Base-by-base conservation (phyloP, 164 flowering plant species). In the Nelumbo lutea region DNA sequence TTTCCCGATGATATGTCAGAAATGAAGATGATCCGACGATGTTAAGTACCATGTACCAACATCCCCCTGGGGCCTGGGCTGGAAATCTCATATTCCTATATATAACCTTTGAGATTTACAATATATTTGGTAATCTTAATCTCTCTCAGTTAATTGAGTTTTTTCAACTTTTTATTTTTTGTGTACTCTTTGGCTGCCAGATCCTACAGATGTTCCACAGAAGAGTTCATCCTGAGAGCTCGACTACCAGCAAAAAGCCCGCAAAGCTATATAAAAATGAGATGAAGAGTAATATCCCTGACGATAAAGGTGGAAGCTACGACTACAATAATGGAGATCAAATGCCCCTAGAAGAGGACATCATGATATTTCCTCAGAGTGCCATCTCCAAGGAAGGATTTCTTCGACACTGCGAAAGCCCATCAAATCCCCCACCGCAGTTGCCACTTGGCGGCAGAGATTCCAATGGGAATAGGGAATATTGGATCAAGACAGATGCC, bases 401-500 rank as follows among this genome's bases (percentile, higher is more conserved):
- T 6, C 72, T 74, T 6, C 72, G 74, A n/a, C 79, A 76, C 70
- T 70, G 72, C 76, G 81, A 82, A 61, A 76, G 78, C 73, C 83
- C 75, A 62, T 72, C 84, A 3, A 75, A 74, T 57, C 74, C 81
- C 59, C 74, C 81, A 40, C 62, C 84, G 14, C 81, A 80, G 1
- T 68, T 76, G 65, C 68, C 70, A n/a, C 64, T 76, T 15, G 50
- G 51, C 27, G 76, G 78, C 69, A 76, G 76, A 48, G 86, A 84
- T 50, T 85, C 92, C 52, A 80, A 72, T 77, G 91, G 79, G 48
- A 89, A 77, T 72, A 77, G 83, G 65, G 97, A 91, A 75, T 80
- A 74, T 77, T 94, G 97, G 98, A 88, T 94, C 80, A 91, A 84
- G 76, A 85, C 96, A 53, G 98, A 94, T 67, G 88, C 91, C 61